Base-by-base conservation (phyloP, 2,329 filamentous ascomycete species). In the Claviceps humidiphila region DNA sequence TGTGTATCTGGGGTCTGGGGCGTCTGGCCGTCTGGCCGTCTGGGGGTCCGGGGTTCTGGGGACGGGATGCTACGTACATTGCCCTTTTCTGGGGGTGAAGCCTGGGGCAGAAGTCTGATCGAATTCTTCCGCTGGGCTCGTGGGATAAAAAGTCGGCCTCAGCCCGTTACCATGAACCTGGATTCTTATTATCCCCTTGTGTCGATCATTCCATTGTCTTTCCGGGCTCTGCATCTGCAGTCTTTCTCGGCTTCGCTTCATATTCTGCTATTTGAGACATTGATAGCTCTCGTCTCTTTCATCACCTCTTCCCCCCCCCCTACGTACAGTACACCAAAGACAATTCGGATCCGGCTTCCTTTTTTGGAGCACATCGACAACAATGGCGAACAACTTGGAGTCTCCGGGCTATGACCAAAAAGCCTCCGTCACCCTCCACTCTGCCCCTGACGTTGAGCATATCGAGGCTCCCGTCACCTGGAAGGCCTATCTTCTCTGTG, bases 381-480 rank as follows among this genome's bases (percentile, higher is more conserved):
- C 44, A 52, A 54, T 52, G 53, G 24, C 16, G 22, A 17, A 14
- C 51, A 22, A 8, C 20, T 1, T 53, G 49, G 57, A 61, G 14
- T 57, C 60, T 37, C 24, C 55, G 49, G 54, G 39, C 45, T 57
- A 56, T 40, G 59, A 56, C 46, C 62, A 58, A 55, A 58, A 59
- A 45, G 47, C 51, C 47, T 62, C 63, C 39, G 57, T 65, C 56
- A 58, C 58, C 57, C 68, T 75, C 55, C 65, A 67, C 48, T 64
- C 66, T 52, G 73, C 74, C 57, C 61, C 69, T 56, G 76, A 84
- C 65, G 69, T 82, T 56, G 70, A 72, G 58, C 72, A 75, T 56
- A 76, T 85, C 63, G 82, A 86, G 73, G 82, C 82, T 13, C 81
- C 82, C 59, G 76, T 85, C 60, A 85, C 82, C 58, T 69, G 78